Evolutionary conservation across 345 rosid species (phyloP).

Genomic region (Salix brachista): DNA sequence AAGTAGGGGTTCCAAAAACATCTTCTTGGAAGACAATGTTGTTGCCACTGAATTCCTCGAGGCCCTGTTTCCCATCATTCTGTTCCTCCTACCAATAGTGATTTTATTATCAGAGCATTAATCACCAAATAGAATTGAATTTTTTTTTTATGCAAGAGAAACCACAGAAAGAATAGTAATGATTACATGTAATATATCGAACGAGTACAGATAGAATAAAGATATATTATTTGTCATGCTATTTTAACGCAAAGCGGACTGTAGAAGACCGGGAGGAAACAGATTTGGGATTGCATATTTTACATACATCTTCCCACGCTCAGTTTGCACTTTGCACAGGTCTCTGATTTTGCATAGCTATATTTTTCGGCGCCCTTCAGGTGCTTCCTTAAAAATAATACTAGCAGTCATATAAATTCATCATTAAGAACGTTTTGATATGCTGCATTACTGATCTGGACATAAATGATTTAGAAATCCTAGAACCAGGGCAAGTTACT

Average conservation of each 20-base stretch:
- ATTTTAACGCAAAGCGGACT: background rate
- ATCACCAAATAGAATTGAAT: background rate
- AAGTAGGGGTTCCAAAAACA: conserved; percentile 54
- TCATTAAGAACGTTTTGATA: background rate
- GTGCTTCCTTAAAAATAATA: background rate
- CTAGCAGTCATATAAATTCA: background rate
- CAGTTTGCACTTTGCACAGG: background rate
- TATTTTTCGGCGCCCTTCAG: background rate
- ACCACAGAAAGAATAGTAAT: background rate
- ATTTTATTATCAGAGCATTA: background rate
- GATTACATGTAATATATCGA: background rate
- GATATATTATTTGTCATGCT: background rate
- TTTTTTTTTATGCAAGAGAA: background rate
- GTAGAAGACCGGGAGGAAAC: background rate
- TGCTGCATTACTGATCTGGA: background rate
- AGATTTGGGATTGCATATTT: background rate
- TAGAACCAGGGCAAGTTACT: background rate
- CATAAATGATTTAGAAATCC: background rate
- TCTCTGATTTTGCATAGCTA: background rate
- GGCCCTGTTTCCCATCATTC: conserved; percentile 37
- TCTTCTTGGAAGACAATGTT: conserved; percentile 36
- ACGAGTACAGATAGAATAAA: background rate
- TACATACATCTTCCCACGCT: background rate
- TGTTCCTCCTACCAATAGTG: conserved; percentile 20
- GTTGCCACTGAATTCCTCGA: conserved; percentile 39